phyloP scores from a whole-genome alignment of 768 basidiomycete genomes.

The Coprinopsis sp. region DNA sequence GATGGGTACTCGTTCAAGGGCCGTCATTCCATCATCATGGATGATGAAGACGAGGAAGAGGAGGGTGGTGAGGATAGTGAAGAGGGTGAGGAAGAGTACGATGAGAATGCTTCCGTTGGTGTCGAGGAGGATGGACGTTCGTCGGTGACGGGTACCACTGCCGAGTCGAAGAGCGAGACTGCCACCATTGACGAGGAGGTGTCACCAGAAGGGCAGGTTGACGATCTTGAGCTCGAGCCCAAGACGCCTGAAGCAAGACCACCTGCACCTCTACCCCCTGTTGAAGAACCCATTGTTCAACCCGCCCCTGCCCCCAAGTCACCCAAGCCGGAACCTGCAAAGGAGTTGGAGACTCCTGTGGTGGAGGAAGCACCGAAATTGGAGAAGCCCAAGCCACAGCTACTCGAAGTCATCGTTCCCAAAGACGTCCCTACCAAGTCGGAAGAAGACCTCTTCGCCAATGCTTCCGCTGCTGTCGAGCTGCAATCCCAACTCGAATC shows the following conservation, averaged over 20 bases:
- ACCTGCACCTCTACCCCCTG: conserved; percentile 24
- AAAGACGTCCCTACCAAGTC: conserved; percentile 2
- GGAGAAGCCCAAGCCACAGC: conserved; percentile 3
- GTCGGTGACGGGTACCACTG: conserved; percentile 12
- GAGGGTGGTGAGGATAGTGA: conserved; percentile 41
- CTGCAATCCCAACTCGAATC: background rate
- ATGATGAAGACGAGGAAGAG: conserved; percentile 64
- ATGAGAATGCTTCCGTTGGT: no score
- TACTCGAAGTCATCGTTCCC: conserved; percentile 7
- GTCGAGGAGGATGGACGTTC: conserved; percentile 24
- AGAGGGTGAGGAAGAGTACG: conserved; percentile 44
- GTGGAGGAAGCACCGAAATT: no score
- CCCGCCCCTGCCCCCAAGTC: conserved; percentile 2
- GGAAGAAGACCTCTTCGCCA: conserved; percentile 5
- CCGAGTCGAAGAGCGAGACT: conserved; percentile 12
- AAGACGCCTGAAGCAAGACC: conserved; percentile 73
- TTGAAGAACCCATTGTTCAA: conserved; percentile 8
- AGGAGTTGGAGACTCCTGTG: no score
- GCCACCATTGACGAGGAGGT: conserved; percentile 15
- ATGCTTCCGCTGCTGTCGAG: conserved; percentile 5
- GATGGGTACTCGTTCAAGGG: conserved; percentile 95
- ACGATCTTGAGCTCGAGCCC: conserved; percentile 49
- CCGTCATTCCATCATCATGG: conserved; percentile 71
- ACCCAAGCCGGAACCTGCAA: background rate
- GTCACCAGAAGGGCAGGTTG: conserved; percentile 19